Conservation (phyloP, 192 early-diverging fungal species). For the Coemansia furcata region DNA sequence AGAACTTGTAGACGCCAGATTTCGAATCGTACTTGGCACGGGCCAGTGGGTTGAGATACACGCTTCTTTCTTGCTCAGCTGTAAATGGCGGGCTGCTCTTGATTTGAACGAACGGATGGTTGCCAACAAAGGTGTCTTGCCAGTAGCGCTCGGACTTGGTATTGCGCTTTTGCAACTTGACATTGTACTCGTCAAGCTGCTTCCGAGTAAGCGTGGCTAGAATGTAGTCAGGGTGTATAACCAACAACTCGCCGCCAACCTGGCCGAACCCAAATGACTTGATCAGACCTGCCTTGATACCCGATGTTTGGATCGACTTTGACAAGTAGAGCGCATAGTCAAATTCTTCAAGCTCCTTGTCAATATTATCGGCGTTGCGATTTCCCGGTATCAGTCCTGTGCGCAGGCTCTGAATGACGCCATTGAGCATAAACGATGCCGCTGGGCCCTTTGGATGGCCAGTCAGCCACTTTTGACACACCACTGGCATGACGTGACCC, state of each 20-base stretch:
- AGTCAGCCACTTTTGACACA: constrained; percentile 92
- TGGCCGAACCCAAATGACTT: constrained; percentile 72
- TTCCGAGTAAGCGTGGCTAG: constrained; percentile 31
- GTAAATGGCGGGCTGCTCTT: constrained; percentile 25
- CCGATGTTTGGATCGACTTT: constrained; percentile 61
- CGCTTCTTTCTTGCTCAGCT: constrained; percentile 10
- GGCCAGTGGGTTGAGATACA: constrained; percentile 17
- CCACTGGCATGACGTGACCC: constrained; percentile 75
- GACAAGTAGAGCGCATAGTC: constrained; percentile 83
- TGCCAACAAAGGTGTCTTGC: constrained; percentile 32
- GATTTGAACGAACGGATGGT: constrained; percentile 30
- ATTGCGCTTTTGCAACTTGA: constrained; percentile 3
- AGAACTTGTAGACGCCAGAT: constrained; percentile 18
- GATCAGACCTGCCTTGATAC: constrained; percentile 63
- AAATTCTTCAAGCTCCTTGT: constrained; percentile 63
- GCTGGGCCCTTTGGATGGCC: constrained; percentile 90
- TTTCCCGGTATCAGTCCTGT: constrained; percentile 89
- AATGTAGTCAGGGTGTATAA: constrained; percentile 65
- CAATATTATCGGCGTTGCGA: constrained; percentile 62
- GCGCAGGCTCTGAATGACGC: constrained; percentile 76
- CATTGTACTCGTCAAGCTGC: constrained; percentile 14
- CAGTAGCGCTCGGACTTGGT: constrained; percentile 12
- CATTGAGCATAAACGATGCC: constrained; percentile 93
- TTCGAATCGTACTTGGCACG: constrained; percentile 14
- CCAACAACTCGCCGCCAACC: constrained; percentile 63